Percentiles rank a stretch among this genome's conserved stretches.
Conservation (phyloP, 129 eudicot species). For the Artemisia annua region DNA sequence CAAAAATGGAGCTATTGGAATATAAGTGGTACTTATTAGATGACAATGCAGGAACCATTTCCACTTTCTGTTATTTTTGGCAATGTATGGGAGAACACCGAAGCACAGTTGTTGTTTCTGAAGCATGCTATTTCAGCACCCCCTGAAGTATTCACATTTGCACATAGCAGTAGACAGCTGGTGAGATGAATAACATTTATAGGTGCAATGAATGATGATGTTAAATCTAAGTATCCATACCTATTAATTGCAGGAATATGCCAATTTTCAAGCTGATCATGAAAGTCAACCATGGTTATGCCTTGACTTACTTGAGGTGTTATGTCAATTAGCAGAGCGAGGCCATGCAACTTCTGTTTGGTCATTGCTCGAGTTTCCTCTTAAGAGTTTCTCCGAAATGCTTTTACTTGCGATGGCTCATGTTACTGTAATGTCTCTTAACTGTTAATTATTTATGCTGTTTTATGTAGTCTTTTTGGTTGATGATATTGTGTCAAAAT, state of each 20-base stretch:
- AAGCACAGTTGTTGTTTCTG: constrained; percentile 64
- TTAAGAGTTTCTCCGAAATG: constrained; percentile 54
- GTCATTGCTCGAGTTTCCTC: constrained; percentile 56
- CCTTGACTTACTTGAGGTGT: constrained; percentile 59
- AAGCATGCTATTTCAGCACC: constrained; percentile 55
- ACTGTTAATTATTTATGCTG: neutral
- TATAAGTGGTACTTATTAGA: neutral
- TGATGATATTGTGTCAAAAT: constrained; percentile 8
- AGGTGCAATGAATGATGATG: neutral
- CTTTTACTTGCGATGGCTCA: constrained; percentile 66
- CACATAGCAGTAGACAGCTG: constrained; percentile 58
- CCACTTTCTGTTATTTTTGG: constrained; percentile 62
- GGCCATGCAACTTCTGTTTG: constrained; percentile 55
- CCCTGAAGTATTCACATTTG: constrained; percentile 63
- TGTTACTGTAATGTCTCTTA: constrained; percentile 47
- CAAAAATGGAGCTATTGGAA: neutral
- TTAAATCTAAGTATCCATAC: neutral
- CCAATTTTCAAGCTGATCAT: constrained; percentile 38
- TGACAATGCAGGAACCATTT: constrained; percentile 46
- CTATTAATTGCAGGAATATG: constrained; percentile 37
- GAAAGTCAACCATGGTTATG: constrained; percentile 60
- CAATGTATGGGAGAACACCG: constrained; percentile 59
- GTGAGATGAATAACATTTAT: constrained; percentile 28
- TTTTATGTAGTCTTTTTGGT: neutral
- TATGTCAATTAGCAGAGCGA: constrained; percentile 68